A percentile compares a stretch with the other conserved stretches of the same genome.
phyloP scores from a whole-genome alignment of 2,329 filamentous ascomycete species.

The Bretziella fagacearum region DNA sequence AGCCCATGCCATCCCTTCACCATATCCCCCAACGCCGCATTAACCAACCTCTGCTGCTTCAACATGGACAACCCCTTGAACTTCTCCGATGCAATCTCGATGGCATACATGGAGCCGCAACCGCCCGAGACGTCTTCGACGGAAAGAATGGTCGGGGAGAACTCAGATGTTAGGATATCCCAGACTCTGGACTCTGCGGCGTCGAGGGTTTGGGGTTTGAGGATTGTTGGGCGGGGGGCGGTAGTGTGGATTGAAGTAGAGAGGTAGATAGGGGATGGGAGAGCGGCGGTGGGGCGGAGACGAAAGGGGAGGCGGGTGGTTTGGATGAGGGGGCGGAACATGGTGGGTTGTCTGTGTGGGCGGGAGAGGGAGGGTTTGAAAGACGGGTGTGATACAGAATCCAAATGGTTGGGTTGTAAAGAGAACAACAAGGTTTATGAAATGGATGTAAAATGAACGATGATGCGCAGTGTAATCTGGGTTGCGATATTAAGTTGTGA shows the following conservation, averaged over 20 bases:
- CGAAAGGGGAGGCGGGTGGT: background rate
- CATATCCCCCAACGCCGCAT: conserved; percentile 53
- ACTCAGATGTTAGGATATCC: conserved; percentile 32
- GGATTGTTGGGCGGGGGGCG: background rate
- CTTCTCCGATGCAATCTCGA: conserved; percentile 54
- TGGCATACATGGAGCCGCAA: conserved; percentile 75
- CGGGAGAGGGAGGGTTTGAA: background rate
- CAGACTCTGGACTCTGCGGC: conserved; percentile 43
- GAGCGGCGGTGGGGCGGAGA: background rate
- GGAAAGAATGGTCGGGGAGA: conserved; percentile 34
- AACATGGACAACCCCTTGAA: conserved; percentile 58
- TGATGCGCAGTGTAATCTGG: no score
- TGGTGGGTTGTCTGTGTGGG: background rate
- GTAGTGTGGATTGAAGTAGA: conserved; percentile 5
- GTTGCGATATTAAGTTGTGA: no score
- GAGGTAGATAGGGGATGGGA: background rate
- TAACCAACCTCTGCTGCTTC: conserved; percentile 71
- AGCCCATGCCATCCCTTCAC: conserved; percentile 72
- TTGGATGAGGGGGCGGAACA: background rate
- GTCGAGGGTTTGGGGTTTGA: conserved; percentile 22
- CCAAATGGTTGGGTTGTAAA: no score
- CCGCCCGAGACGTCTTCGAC: conserved; percentile 71
- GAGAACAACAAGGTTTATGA: no score
- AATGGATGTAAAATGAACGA: no score
- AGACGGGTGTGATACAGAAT: no score